phyloP scores from a whole-genome alignment of 139 green algal genomes.

The Spirogloea muscicola region DNA sequence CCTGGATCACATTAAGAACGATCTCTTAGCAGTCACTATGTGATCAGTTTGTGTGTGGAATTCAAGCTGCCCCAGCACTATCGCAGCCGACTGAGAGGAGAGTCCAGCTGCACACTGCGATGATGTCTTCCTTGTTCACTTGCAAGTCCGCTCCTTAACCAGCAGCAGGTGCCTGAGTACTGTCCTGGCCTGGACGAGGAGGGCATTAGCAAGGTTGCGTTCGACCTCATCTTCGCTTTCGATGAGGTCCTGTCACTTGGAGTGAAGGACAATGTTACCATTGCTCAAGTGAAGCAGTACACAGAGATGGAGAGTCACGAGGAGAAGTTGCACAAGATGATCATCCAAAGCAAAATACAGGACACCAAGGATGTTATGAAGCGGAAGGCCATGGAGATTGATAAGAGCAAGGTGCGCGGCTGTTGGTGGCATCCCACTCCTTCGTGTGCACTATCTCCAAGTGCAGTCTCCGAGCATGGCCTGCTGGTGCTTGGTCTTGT shows the following conservation, averaged over 20 bases:
- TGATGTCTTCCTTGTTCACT: too few relatives aligned
- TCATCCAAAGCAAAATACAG: slow-evolving; percentile 87
- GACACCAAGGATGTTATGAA: slow-evolving; percentile 93
- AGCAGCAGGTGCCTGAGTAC: slow-evolving; percentile 51
- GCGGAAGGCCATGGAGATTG: slow-evolving; percentile 90
- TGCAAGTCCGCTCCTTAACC: too few relatives aligned
- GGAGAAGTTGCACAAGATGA: slow-evolving; percentile 99
- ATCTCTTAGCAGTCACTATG: too few relatives aligned
- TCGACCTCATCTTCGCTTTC: slow-evolving; percentile 99
- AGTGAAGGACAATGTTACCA: slow-evolving; percentile 85
- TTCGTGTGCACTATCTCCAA: too few relatives aligned
- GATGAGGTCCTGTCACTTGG: slow-evolving; percentile 95
- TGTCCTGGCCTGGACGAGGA: slow-evolving; percentile 78
- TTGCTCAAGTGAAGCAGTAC: slow-evolving; percentile 86
- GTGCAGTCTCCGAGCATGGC: too few relatives aligned
- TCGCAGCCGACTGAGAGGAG: too few relatives aligned
- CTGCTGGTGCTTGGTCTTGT: too few relatives aligned
- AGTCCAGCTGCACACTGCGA: too few relatives aligned
- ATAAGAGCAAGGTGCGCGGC: slow-evolving; percentile 87
- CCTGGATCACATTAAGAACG: too few relatives aligned
- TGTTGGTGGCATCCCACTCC: too few relatives aligned
- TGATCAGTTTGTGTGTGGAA: too few relatives aligned
- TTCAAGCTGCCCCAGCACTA: too few relatives aligned
- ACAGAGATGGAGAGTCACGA: slow-evolving; percentile 97
- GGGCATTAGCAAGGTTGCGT: slow-evolving; percentile 67